phyloP scores from a whole-genome alignment of 768 basidiomycete species.

The Scleroderma citrinum region DNA sequence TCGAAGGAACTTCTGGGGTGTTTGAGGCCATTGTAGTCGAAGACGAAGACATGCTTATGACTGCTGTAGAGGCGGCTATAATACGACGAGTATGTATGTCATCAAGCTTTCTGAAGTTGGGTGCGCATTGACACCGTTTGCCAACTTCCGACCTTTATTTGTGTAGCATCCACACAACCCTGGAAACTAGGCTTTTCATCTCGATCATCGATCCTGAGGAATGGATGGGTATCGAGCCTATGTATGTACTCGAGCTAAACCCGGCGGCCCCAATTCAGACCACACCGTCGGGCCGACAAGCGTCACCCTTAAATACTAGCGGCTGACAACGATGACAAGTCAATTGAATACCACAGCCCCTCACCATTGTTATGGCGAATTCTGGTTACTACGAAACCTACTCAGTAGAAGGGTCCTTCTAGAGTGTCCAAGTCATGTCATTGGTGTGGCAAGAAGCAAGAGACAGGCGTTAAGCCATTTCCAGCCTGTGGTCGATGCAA shows the following conservation, averaged over 20 bases:
- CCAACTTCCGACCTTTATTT: not conserved
- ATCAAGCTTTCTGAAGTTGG: slow-evolving; percentile 4
- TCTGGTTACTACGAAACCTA: too few relatives aligned
- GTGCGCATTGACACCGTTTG: not conserved
- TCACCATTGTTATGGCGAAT: too few relatives aligned
- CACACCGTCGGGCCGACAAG: not conserved
- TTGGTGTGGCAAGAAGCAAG: slow-evolving; percentile 26
- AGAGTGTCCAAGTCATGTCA: slow-evolving; percentile 24
- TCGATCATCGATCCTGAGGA: too few relatives aligned
- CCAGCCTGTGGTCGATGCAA: slow-evolving; percentile 22
- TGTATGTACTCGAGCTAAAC: too few relatives aligned
- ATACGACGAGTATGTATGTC: slow-evolving; percentile 11
- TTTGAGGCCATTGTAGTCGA: slow-evolving; percentile 54
- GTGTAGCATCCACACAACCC: not conserved
- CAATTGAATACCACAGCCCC: too few relatives aligned
- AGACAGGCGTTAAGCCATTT: slow-evolving; percentile 18
- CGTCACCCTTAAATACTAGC: not conserved
- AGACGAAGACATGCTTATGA: slow-evolving; percentile 56
- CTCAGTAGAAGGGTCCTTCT: slow-evolving; percentile 24
- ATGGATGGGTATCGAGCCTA: too few relatives aligned
- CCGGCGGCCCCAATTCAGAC: not conserved
- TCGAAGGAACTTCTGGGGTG: slow-evolving; percentile 47
- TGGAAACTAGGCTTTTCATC: not conserved
- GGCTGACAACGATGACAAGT: not conserved
- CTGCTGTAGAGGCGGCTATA: slow-evolving; percentile 1